phyloP scores from a whole-genome alignment of 352 stramenopile genomes.

The Globisporangium irregulare region DNA sequence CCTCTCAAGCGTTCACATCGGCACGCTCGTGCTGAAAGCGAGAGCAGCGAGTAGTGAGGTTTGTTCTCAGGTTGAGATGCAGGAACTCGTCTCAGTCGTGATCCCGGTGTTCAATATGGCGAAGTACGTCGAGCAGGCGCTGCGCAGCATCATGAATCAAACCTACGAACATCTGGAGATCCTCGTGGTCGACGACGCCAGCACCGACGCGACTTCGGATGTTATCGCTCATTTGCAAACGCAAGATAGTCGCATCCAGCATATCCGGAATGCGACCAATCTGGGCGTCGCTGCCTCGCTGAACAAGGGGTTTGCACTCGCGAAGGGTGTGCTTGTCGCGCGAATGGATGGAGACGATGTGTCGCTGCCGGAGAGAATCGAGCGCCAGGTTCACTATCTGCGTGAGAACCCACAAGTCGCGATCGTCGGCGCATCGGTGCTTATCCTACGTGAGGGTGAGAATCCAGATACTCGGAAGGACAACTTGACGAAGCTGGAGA shows the following conservation, averaged over 20 bases:
- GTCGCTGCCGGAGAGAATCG: conserved; percentile 47
- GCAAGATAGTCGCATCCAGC: conserved; percentile 31
- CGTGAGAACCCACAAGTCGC: conserved; percentile 32
- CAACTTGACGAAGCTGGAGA: conserved; percentile 19
- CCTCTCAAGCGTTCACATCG: conserved; percentile 82
- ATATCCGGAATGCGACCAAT: conserved; percentile 42
- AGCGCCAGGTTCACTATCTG: conserved; percentile 48
- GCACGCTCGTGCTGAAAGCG: conserved; percentile 47
- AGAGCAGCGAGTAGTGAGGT: background rate
- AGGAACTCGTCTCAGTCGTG: conserved; percentile 50
- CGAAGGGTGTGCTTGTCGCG: conserved; percentile 50
- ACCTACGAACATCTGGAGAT: conserved; percentile 56
- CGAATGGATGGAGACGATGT: conserved; percentile 89
- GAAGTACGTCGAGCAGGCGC: conserved; percentile 35
- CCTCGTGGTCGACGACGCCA: conserved; percentile 71
- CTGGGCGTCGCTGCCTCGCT: conserved; percentile 64
- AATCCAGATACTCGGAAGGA: background rate
- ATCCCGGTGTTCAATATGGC: conserved; percentile 73
- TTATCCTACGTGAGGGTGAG: conserved; percentile 22
- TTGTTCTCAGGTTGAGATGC: background rate
- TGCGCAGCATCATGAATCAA: conserved; percentile 39
- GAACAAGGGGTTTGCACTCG: conserved; percentile 62
- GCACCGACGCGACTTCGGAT: conserved; percentile 32
- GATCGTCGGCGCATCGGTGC: conserved; percentile 38
- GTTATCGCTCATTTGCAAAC: conserved; percentile 49